Evolutionary conservation across 805 yeast genomes (phyloP).

Genomic region (Nakazawaea wyomingensis): DNA sequence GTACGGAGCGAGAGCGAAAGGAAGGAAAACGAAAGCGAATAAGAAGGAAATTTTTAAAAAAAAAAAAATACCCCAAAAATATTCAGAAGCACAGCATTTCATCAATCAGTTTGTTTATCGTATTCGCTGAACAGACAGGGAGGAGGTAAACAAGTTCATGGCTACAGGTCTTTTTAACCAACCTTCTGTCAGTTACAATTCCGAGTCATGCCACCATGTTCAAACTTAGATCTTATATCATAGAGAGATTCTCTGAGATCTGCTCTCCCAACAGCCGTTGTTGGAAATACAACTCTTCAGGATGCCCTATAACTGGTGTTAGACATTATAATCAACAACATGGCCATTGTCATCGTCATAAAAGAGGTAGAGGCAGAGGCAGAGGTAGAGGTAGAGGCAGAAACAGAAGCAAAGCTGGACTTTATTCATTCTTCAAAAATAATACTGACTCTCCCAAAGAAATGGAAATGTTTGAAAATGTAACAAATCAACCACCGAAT

Average conservation of each 20-base stretch:
- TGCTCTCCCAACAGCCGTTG: background rate
- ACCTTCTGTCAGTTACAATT: too few species aligned
- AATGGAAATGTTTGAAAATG: background rate
- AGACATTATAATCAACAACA: background rate
- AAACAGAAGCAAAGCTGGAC: background rate
- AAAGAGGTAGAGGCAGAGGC: too few species aligned
- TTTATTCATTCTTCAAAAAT: background rate
- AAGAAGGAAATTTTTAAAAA: background rate
- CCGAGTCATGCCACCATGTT: too few species aligned
- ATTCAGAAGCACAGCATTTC: too few species aligned
- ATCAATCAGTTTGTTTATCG: too few species aligned
- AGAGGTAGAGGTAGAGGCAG: too few species aligned
- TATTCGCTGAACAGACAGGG: too few species aligned
- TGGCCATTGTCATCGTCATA: background rate
- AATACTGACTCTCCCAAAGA: background rate
- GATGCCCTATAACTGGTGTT: too few species aligned
- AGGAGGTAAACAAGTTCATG: too few species aligned
- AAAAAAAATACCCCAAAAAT: too few species aligned
- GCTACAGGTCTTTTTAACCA: too few species aligned
- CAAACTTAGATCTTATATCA: background rate
- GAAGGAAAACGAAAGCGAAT: slow-evolving; percentile 1
- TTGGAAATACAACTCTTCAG: too few species aligned
- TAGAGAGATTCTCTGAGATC: background rate
- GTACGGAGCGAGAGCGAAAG: background rate
- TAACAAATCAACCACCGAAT: background rate